These are phyloP conservation scores for Mentha longifolia DNA, from an alignment of 257 asterid species.

Conservation along the genomic window DNA sequence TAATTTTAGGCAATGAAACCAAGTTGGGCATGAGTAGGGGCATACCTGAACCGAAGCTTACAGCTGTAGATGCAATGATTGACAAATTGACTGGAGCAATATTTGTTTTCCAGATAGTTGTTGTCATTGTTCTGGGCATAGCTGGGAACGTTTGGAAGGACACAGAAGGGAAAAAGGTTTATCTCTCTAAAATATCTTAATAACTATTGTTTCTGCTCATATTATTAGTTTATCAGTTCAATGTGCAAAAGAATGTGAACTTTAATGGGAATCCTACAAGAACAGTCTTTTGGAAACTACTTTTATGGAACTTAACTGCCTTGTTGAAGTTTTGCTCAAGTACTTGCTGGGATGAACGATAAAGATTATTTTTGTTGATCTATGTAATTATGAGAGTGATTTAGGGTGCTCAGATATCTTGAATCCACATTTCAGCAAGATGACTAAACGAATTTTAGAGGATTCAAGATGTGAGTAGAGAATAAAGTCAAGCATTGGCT, in stretches of 20 bases:
- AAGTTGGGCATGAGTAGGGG: slow-evolving; percentile 99
- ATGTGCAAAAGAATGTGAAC: slow-evolving; percentile 17
- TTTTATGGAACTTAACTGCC: slow-evolving; percentile 21
- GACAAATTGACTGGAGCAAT: slow-evolving; percentile 99
- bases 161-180: slow-evolving; percentile 93
- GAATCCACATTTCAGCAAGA: slow-evolving; percentile 4
- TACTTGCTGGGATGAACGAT: slow-evolving; percentile 22
- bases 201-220: slow-evolving; percentile 27
- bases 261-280: slow-evolving; percentile 6
- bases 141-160: slow-evolving; percentile 99
- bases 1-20: slow-evolving; percentile 82
- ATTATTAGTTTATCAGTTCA: slow-evolving; percentile 12
- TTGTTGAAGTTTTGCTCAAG: slow-evolving; percentile 21
- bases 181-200: slow-evolving; percentile 27
- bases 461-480: slow-evolving; percentile 12
- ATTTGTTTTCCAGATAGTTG: slow-evolving; percentile 93
- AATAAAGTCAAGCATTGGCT: slow-evolving; percentile 26
- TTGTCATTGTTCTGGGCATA: slow-evolving; percentile 92
- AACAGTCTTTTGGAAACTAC: slow-evolving; percentile 4
- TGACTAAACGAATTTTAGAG: slow-evolving; percentile 20
- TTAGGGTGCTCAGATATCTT: slow-evolving; percentile 1
- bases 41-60: slow-evolving; percentile 96
- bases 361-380: slow-evolving; percentile 16
- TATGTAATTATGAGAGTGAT: neutral
- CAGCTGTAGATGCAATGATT: slow-evolving; percentile 99